Evolutionary conservation across 2,329 filamentous ascomycete genomes (phyloP), one percentile per base, ranked within the genome.

Genomic region (Thermomyces lanuginosus): DNA sequence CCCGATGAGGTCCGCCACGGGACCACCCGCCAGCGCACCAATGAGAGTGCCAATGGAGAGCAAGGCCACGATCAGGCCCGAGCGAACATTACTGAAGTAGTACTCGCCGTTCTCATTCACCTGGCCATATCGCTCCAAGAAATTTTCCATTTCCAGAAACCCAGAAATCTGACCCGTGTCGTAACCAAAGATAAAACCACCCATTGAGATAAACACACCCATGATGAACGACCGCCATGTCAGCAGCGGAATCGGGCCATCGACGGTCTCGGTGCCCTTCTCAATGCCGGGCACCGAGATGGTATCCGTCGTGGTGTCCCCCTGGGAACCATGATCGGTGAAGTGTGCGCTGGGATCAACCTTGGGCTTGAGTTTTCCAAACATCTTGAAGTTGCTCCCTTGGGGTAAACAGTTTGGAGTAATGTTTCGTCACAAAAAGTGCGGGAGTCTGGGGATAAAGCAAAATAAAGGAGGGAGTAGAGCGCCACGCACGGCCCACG

Each of bases 131-230:
- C 52, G 46, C 14, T 40, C 13, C 14, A 53, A 34, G 34, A 58
- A 60, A 33, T 60, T 36, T 1, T 42, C 8, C 55, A 58, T 59
- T 14, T 46, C 49, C 8, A 59, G 37, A 28, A 60, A 53, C 2
- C 55, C 55, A 1, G 51, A 55, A 21, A 59, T 59, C 30, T 59
- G 55, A 35, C 55, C 52, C 4, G 56, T 56, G 28, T 58, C 51
- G 23, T 55, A 56, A 5, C 53, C 52, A 24, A 55, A 56, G 5
- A 54, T 45, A 26, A 58, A 51, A 1, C 56, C 56, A n/a, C 55
- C 55, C 51, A 59, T 58, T 1, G 55, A 59, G 15, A 58, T 48
- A n/a, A 58, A 48, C 9, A 56, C 37, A n/a, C 49, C 53, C 54
- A 60, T 55, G 26, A 47, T 29, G 17, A 53, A 39, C 7, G 55